These are phyloP conservation scores for Candida ulmi DNA, from an alignment of 805 yeast genomes.

Conservation along the genomic window DNA sequence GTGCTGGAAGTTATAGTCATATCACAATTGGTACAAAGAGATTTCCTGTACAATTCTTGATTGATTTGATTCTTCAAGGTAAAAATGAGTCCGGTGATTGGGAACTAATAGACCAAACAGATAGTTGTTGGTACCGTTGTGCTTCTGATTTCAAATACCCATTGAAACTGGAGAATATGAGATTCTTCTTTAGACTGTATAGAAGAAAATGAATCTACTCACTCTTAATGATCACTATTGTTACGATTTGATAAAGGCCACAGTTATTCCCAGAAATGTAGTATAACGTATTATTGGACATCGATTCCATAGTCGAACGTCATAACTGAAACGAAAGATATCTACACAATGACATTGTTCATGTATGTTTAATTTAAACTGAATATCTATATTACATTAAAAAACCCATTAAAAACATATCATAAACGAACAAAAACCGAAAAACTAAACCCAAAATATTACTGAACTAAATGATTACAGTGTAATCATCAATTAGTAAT, in stretches of 20 bases:
- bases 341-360: too few species aligned
- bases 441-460: constrained; percentile 12
- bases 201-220: constrained; percentile 35
- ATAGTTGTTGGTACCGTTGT: constrained; percentile 77
- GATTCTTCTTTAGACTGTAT: constrained; percentile 76
- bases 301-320: too few species aligned
- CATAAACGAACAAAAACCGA: constrained; percentile 14
- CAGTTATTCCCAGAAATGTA: too few species aligned
- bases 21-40: constrained; percentile 68
- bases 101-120: constrained; percentile 60
- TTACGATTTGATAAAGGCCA: too few species aligned
- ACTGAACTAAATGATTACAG: constrained; percentile 11
- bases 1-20: constrained; percentile 88
- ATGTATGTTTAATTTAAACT: not conserved
- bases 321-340: too few species aligned
- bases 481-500: constrained; percentile 14
- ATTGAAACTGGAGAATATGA: constrained; percentile 78
- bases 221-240: too few species aligned
- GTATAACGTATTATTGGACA: too few species aligned
- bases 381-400: constrained; percentile 15
- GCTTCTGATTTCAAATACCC: constrained; percentile 49
- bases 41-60: constrained; percentile 77
- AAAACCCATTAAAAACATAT: constrained; percentile 6
- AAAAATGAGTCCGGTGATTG: constrained; percentile 48
- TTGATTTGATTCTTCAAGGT: constrained; percentile 68